phyloP scores from a whole-genome alignment of 441 rosid species.

The Corymbia calophylla region DNA sequence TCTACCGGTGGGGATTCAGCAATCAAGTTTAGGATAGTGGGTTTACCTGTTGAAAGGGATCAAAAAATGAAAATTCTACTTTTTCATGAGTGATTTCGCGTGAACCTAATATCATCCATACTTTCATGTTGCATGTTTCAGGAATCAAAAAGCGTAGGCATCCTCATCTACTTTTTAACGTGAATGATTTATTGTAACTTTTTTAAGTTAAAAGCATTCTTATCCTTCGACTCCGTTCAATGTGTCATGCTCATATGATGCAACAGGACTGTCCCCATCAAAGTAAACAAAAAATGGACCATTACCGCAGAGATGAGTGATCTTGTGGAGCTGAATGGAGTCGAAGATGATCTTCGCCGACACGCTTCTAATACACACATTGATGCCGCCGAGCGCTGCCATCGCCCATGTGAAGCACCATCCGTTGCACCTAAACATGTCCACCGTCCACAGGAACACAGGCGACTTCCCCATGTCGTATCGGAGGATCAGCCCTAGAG shows the following conservation, averaged over 20 bases:
- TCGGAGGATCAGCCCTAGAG: constrained; percentile 25
- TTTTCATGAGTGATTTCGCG: neutral
- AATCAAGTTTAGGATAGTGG: constrained; percentile 31
- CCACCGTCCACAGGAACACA: constrained; percentile 49
- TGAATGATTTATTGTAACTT: neutral
- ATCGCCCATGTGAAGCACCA: constrained; percentile 55
- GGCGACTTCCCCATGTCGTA: constrained; percentile 20
- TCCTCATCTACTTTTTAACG: neutral
- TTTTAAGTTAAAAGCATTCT: neutral
- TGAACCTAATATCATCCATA: too few species aligned
- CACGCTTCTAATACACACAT: constrained; percentile 29
- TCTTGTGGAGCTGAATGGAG: constrained; percentile 18
- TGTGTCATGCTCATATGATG: neutral
- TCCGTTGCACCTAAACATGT: constrained; percentile 60
- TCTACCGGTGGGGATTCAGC: constrained; percentile 5
- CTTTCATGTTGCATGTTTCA: too few species aligned
- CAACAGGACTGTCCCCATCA: neutral
- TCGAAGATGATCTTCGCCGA: constrained; percentile 19
- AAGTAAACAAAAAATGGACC: neutral
- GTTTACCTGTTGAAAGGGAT: constrained; percentile 1
- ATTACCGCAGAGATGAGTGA: constrained; percentile 37
- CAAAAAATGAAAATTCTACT: neutral
- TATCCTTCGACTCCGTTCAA: neutral
- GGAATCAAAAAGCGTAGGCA: too few species aligned
- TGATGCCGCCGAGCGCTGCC: constrained; percentile 44